These are phyloP conservation scores for Phanerodontia chrysosporium DNA, from an alignment of 768 basidiomycete species.

Conservation along the genomic window DNA sequence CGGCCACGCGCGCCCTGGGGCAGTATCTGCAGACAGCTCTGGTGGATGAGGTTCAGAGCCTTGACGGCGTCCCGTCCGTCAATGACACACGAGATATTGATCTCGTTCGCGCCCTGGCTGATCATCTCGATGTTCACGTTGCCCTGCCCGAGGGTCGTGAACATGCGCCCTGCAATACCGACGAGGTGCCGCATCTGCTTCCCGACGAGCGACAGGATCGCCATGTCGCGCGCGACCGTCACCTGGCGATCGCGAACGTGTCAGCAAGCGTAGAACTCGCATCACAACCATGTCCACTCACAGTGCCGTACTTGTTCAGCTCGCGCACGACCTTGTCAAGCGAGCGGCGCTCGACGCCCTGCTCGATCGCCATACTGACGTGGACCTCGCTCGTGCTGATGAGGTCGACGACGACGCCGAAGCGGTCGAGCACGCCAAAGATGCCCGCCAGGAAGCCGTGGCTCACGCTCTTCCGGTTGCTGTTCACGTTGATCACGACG, in stretches of 20 bases:
- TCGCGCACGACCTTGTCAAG: slow-evolving; percentile 75
- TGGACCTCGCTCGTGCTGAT: slow-evolving; percentile 98
- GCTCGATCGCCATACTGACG: slow-evolving; percentile 96
- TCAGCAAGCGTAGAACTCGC: background rate
- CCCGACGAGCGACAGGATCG: slow-evolving; percentile 97
- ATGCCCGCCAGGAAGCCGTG: slow-evolving; percentile 96
- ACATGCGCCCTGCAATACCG: slow-evolving; percentile 93
- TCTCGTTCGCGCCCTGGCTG: slow-evolving; percentile 93
- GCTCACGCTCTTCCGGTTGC: slow-evolving; percentile 92
- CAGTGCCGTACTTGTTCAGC: slow-evolving; percentile 75
- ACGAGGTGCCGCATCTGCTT: slow-evolving; percentile 95
- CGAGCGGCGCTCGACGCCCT: slow-evolving; percentile 55
- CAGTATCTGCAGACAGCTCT: slow-evolving; percentile 77
- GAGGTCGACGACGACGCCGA: slow-evolving; percentile 93
- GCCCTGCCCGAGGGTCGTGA: slow-evolving; percentile 89
- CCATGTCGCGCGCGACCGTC: slow-evolving; percentile 82
- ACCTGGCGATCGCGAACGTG: slow-evolving; percentile 44
- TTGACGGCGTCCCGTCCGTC: slow-evolving; percentile 81
- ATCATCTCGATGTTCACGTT: slow-evolving; percentile 99
- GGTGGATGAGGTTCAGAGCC: slow-evolving; percentile 93
- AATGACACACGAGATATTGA: slow-evolving; percentile 95
- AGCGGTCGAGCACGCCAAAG: slow-evolving; percentile 85
- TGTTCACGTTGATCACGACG: slow-evolving; percentile 89
- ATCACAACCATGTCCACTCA: slow-evolving; percentile 32
- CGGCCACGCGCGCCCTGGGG: slow-evolving; percentile 28